A percentile compares a stretch with the other conserved stretches of the same genome.
phyloP scores from a whole-genome alignment of 495 filamentous ascomycete genomes.

The Podospora pseudocomata region DNA sequence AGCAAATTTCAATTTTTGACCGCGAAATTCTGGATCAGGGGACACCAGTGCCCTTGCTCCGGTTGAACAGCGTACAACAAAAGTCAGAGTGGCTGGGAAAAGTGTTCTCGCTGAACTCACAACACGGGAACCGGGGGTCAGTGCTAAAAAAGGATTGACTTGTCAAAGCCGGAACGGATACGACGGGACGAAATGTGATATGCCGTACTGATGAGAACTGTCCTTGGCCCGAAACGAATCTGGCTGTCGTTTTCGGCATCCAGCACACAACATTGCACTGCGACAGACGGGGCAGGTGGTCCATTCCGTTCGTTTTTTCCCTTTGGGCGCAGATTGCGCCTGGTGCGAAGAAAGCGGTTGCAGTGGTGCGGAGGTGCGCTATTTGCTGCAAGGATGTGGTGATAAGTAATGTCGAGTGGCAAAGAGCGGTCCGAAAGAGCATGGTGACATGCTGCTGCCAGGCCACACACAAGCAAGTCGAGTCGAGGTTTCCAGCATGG shows the following conservation, averaged over 20 bases:
- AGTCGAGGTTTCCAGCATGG: background rate
- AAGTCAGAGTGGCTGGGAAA: background rate
- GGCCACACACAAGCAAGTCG: background rate
- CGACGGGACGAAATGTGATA: background rate
- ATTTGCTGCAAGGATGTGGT: conserved; percentile 26
- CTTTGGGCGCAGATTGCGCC: background rate
- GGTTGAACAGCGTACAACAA: background rate
- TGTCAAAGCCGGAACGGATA: background rate
- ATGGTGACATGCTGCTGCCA: background rate
- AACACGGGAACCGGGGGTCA: background rate
- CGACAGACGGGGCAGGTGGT: background rate
- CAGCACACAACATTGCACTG: background rate
- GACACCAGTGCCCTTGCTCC: background rate
- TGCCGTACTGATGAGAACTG: background rate
- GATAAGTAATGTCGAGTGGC: conserved; percentile 18
- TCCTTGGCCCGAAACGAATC: background rate
- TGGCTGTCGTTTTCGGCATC: background rate
- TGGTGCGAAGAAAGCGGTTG: background rate
- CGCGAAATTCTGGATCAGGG: background rate
- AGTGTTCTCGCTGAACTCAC: background rate
- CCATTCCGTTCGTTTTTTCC: background rate
- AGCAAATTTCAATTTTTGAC: background rate
- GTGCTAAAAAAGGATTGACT: background rate
- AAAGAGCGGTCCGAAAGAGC: conserved; percentile 2
- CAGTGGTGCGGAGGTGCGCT: conserved; percentile 13